A percentile compares a stretch with the other conserved stretches of the same genome.
Evolutionary conservation across 768 basidiomycete species (phyloP).

Genomic region (Astraeus odoratus): DNA sequence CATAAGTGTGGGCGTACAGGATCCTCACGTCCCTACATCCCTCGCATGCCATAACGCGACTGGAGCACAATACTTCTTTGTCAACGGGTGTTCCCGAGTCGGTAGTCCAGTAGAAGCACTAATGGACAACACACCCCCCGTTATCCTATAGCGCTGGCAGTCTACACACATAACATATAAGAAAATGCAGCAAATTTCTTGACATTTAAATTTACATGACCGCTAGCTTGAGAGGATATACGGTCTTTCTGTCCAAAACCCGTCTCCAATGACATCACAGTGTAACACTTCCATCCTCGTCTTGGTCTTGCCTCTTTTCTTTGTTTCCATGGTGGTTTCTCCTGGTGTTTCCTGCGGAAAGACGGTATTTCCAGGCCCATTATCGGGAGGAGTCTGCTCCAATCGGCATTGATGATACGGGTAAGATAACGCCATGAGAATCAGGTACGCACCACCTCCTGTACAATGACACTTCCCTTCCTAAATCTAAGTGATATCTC

Average conservation of each 20-base stretch:
- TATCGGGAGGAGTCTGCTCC: not conserved
- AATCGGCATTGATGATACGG: not conserved
- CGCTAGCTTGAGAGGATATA: constrained; percentile 39
- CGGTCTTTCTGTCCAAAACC: constrained; percentile 68
- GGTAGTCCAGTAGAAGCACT: not conserved
- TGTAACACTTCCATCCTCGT: constrained; percentile 57
- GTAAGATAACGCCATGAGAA: not conserved
- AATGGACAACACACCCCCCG: not conserved
- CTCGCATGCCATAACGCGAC: too few species aligned
- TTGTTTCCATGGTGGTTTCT: constrained; percentile 13
- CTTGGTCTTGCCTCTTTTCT: constrained; percentile 29
- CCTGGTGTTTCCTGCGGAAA: not conserved
- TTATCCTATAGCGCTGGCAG: not conserved
- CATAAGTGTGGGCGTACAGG: not conserved
- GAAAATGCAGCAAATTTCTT: not conserved
- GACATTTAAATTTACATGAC: not conserved
- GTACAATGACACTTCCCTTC: constrained; percentile 81
- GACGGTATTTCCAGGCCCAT: not conserved
- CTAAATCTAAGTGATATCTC: constrained; percentile 60
- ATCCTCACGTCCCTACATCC: too few species aligned
- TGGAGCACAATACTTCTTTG: not conserved
- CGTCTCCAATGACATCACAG: constrained; percentile 77
- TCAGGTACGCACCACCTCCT: constrained; percentile 42
- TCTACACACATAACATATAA: not conserved
- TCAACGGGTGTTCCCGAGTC: not conserved